These are phyloP conservation scores for Dactylellina haptotyla DNA, from an alignment of 2,329 filamentous ascomycete genomes.

Conservation along the genomic window DNA sequence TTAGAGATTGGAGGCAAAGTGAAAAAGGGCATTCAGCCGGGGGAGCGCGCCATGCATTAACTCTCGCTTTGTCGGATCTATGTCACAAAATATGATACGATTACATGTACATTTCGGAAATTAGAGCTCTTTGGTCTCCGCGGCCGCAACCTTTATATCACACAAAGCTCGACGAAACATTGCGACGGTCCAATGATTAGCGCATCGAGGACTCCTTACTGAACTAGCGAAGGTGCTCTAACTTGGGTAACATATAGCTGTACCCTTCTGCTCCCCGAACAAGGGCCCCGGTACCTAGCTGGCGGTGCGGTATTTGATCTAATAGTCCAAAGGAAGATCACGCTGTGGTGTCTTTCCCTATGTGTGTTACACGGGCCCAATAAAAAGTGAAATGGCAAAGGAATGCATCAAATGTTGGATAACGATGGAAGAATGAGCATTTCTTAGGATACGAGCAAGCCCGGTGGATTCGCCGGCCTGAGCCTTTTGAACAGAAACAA, in stretches of 20 bases:
- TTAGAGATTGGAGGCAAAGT: background rate
- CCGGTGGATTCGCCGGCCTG: too few relatives aligned
- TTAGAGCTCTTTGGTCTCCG: slow-evolving; percentile 21
- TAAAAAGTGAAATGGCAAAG: too few relatives aligned
- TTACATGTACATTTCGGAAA: slow-evolving; percentile 3
- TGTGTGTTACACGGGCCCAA: slow-evolving; percentile 28
- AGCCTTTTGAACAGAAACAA: background rate
- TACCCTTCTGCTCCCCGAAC: slow-evolving; percentile 12
- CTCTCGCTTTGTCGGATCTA: slow-evolving; percentile 52
- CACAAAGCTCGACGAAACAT: slow-evolving; percentile 14
- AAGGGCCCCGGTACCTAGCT: slow-evolving; percentile 5
- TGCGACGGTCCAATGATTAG: slow-evolving; percentile 15
- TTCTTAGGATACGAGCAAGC: too few relatives aligned
- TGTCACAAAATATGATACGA: slow-evolving; percentile 37
- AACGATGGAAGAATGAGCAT: too few relatives aligned
- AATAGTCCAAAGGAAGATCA: slow-evolving; percentile 5
- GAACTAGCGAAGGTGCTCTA: background rate
- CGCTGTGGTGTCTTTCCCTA: slow-evolving; percentile 32
- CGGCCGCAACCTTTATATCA: slow-evolving; percentile 3
- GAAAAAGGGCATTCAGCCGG: slow-evolving; percentile 23
- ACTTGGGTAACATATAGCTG: slow-evolving; percentile 41
- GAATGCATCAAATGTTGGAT: too few relatives aligned
- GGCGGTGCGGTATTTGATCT: slow-evolving; percentile 25
- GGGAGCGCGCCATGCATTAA: slow-evolving; percentile 28
- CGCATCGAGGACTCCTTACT: background rate